These are phyloP conservation scores for Phytopythium mirpurense DNA, from an alignment of 352 stramenopile species.

Conservation along the genomic window DNA sequence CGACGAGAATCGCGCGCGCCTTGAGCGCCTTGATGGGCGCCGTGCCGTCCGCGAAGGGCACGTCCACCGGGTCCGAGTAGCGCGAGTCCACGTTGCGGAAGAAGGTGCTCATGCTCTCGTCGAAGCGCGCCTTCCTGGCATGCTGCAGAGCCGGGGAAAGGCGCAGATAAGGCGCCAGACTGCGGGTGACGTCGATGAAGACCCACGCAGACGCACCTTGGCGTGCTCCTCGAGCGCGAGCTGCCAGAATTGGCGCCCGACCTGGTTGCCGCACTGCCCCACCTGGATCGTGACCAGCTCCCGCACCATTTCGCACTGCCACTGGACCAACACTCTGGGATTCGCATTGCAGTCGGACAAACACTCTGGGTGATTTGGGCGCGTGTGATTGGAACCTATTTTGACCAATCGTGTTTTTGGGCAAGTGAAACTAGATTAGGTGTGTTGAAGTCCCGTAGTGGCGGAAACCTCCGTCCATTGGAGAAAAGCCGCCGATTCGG, in stretches of 20 bases:
- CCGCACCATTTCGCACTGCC: constrained; percentile 43
- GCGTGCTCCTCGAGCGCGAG: constrained; percentile 88
- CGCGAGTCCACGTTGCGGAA: constrained; percentile 89
- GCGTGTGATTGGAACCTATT: neutral
- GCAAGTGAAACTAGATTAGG: too few species aligned
- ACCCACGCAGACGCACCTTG: constrained; percentile 17
- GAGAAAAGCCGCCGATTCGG: neutral
- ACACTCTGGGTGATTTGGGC: too few species aligned
- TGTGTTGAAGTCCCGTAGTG: too few species aligned
- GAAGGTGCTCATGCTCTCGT: constrained; percentile 91
- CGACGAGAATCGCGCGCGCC: constrained; percentile 87
- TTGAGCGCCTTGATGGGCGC: constrained; percentile 50
- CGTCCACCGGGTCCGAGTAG: constrained; percentile 39
- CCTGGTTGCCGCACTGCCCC: constrained; percentile 94
- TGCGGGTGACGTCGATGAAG: neutral
- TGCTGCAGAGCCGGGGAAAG: constrained; percentile 16
- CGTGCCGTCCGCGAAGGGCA: constrained; percentile 37
- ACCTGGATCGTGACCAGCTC: constrained; percentile 90
- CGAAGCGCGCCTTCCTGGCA: constrained; percentile 52
- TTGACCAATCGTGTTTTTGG: too few species aligned
- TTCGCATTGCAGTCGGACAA: too few species aligned
- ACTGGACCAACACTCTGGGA: constrained; percentile 1
- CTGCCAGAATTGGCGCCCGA: constrained; percentile 91
- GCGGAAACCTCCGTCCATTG: neutral
- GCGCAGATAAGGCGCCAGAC: neutral